phyloP scores from a whole-genome alignment of 2,329 filamentous ascomycete genomes.

The Parafenestella ontariensis region DNA sequence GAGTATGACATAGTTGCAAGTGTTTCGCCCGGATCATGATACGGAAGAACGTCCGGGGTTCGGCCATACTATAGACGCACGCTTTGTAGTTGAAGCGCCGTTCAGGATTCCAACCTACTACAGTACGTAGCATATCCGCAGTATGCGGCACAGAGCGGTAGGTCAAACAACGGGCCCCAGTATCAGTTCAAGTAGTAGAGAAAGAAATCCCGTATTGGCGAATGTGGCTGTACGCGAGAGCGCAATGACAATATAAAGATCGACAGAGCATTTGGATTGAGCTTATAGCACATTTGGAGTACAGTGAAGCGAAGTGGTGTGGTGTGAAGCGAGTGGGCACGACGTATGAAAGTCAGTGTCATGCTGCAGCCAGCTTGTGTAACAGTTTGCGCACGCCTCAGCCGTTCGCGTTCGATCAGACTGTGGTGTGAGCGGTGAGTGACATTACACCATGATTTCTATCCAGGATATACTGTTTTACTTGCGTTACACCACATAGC shows the following conservation, averaged over 20 bases:
- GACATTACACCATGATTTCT: conserved; percentile 2
- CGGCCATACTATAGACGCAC: no score
- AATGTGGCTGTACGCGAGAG: not conserved
- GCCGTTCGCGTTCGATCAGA: not conserved
- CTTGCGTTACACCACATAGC: not conserved
- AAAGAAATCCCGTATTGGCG: not conserved
- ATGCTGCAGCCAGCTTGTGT: conserved; percentile 14
- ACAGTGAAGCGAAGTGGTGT: conserved; percentile 2
- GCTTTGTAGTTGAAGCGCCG: conserved; percentile 6
- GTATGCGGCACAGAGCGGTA: conserved; percentile 4
- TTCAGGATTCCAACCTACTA: conserved; percentile 4
- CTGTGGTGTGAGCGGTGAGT: conserved; percentile 19
- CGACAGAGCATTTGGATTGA: conserved; percentile 3
- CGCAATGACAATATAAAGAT: not conserved
- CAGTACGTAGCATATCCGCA: conserved; percentile 9
- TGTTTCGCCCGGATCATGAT: conserved; percentile 12
- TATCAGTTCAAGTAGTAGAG: no score
- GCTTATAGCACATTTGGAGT: not conserved
- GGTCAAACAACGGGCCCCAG: conserved; percentile 4
- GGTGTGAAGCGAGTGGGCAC: conserved; percentile 10
- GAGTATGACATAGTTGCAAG: not conserved
- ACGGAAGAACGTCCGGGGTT: conserved; percentile 9
- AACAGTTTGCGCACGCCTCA: conserved; percentile 7
- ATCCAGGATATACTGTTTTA: conserved; percentile 1
- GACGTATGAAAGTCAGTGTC: conserved; percentile 3